phyloP scores from a whole-genome alignment of 2,329 filamentous ascomycete genomes.

The Bipolaris oryzae region DNA sequence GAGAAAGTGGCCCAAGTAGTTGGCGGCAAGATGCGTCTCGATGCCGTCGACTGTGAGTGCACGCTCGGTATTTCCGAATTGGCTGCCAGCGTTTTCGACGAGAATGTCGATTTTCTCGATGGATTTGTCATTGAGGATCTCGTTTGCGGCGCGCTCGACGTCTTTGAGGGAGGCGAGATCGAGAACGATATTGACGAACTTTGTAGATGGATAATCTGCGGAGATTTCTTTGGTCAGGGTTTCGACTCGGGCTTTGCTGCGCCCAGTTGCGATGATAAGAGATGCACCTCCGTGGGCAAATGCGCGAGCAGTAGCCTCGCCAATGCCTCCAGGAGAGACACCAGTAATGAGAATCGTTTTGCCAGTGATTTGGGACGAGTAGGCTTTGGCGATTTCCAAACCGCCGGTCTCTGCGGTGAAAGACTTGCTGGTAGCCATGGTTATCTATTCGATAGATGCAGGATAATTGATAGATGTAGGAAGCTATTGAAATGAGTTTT shows the following conservation, averaged over 20 bases:
- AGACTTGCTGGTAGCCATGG: not conserved
- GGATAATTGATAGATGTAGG: not conserved
- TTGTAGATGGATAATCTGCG: conserved; percentile 6
- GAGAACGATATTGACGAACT: conserved; percentile 21
- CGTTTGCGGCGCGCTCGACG: not conserved
- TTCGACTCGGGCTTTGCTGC: conserved; percentile 10
- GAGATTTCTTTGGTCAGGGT: not conserved
- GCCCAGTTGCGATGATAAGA: conserved; percentile 18
- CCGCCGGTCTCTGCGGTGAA: conserved; percentile 15
- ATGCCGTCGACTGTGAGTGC: conserved; percentile 48
- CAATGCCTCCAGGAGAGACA: conserved; percentile 12
- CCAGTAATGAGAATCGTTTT: conserved; percentile 42
- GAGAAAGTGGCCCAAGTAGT: conserved; percentile 53
- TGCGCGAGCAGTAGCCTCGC: conserved; percentile 16
- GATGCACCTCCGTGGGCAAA: conserved; percentile 19
- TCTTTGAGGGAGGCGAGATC: conserved; percentile 23
- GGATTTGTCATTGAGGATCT: not conserved
- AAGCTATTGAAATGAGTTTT: not conserved
- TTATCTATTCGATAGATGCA: not conserved
- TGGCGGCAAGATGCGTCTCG: conserved; percentile 53
- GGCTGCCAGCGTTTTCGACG: conserved; percentile 32
- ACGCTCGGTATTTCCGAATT: conserved; percentile 42
- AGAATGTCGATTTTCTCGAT: not conserved
- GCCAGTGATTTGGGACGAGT: conserved; percentile 16
- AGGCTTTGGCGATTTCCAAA: conserved; percentile 23